phyloP scores from a whole-genome alignment of 768 basidiomycete species.

The Lactarius deliciosus region DNA sequence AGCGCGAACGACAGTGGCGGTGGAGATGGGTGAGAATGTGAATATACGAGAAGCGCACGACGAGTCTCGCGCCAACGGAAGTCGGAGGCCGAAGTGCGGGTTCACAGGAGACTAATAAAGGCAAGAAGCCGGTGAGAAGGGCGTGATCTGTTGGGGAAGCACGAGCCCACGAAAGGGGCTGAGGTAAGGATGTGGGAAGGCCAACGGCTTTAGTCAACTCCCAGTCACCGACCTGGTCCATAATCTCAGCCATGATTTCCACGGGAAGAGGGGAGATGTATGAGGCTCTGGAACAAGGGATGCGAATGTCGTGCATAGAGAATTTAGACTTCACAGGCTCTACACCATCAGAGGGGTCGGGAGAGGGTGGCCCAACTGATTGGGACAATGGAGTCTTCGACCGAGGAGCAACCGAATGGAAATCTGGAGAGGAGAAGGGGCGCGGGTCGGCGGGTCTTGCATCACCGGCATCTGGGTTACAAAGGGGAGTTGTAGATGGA shows the following conservation, averaged over 20 bases:
- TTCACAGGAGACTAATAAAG: constrained; percentile 58
- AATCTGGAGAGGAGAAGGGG: not conserved
- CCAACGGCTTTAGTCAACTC: constrained; percentile 77
- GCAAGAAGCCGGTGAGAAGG: constrained; percentile 63
- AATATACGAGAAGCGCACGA: constrained; percentile 73
- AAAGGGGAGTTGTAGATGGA: constrained; percentile 36
- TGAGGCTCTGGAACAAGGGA: constrained; percentile 18
- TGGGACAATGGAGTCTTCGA: not conserved
- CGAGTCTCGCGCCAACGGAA: constrained; percentile 62
- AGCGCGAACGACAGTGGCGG: constrained; percentile 61
- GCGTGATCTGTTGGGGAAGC: constrained; percentile 70
- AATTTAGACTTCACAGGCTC: not conserved
- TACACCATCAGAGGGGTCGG: not conserved
- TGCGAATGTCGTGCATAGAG: constrained; percentile 29
- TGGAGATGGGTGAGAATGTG: constrained; percentile 74
- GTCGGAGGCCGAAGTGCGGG: constrained; percentile 61
- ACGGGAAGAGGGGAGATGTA: constrained; percentile 60
- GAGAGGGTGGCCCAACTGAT: not conserved
- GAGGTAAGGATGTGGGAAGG: constrained; percentile 64
- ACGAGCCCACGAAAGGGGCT: constrained; percentile 68
- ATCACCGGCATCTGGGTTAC: constrained; percentile 16
- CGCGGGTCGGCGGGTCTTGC: not conserved
- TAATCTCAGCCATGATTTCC: constrained; percentile 73
- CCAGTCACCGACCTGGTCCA: constrained; percentile 83
- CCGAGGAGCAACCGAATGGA: not conserved